These are phyloP conservation scores for Daphne laureola DNA, from an alignment of 441 rosid genomes.

Conservation along the genomic window DNA sequence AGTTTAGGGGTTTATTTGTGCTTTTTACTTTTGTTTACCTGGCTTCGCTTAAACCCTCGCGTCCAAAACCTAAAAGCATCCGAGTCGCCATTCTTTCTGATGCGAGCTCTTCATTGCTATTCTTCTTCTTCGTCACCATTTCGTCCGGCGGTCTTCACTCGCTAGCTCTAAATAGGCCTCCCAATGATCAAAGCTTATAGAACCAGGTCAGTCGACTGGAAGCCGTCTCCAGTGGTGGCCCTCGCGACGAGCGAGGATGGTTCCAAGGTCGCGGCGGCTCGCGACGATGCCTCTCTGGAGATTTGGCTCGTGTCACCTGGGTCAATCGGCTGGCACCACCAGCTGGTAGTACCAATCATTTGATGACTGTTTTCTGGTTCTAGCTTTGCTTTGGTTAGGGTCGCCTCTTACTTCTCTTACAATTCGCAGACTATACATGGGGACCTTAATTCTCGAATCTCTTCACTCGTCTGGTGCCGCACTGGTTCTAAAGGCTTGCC, in stretches of 20 bases:
- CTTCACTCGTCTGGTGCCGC: slow-evolving; percentile 68
- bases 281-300: slow-evolving; percentile 93
- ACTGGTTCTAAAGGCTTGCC: slow-evolving; percentile 37
- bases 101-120: neutral
- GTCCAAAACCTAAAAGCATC: slow-evolving; percentile 1
- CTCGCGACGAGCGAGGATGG: slow-evolving; percentile 71
- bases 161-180: neutral
- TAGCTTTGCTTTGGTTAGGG: neutral
- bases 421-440: slow-evolving; percentile 67
- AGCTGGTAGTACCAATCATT: slow-evolving; percentile 46
- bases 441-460: slow-evolving; percentile 62
- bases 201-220: slow-evolving; percentile 81
- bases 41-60: slow-evolving; percentile 28
- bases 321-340: slow-evolving; percentile 91
- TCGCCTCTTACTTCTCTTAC: neutral
- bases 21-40: too few species aligned
- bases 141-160: slow-evolving; percentile 2
- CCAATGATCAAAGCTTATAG: slow-evolving; percentile 51
- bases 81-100: neutral
- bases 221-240: slow-evolving; percentile 82
- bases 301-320: slow-evolving; percentile 95
- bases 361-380: neutral
- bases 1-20: too few species aligned
- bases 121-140: neutral
- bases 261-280: slow-evolving; percentile 78